A percentile compares a stretch with the other conserved stretches of the same genome.
Conservation (phyloP, 805 yeast genomes). For the Hagleromyces aurorensis region DNA sequence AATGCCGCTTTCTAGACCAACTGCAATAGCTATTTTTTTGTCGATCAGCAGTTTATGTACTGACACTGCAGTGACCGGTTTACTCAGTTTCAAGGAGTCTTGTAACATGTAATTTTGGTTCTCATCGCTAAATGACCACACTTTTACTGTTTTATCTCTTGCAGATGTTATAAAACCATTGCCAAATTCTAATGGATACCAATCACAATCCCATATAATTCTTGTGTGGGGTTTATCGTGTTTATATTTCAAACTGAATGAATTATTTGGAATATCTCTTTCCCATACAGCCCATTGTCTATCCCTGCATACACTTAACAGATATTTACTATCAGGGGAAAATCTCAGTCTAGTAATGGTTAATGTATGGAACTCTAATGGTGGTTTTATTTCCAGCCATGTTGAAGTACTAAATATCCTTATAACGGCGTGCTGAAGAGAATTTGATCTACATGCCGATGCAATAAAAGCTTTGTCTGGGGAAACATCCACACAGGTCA, state of each 20-base stretch:
- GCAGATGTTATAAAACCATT: constrained; percentile 73
- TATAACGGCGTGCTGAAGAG: constrained; percentile 75
- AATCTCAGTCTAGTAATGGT: constrained; percentile 81
- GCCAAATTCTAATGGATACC: constrained; percentile 53
- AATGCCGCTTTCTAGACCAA: constrained; percentile 67
- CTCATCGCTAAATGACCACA: constrained; percentile 49
- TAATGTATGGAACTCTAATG: constrained; percentile 61
- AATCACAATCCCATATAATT: constrained; percentile 92
- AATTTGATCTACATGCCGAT: constrained; percentile 86
- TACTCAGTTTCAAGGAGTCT: constrained; percentile 37
- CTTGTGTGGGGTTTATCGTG: constrained; percentile 78
- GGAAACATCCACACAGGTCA: constrained; percentile 67
- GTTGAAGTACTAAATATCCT: constrained; percentile 58
- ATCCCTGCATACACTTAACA: constrained; percentile 82
- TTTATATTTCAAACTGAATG: constrained; percentile 33
- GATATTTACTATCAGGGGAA: constrained; percentile 54
- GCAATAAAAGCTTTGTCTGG: constrained; percentile 61
- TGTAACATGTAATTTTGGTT: constrained; percentile 33
- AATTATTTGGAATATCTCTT: constrained; percentile 32
- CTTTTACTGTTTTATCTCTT: constrained; percentile 71
- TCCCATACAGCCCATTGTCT: constrained; percentile 76
- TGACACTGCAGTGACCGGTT: constrained; percentile 64
- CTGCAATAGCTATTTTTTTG: constrained; percentile 38
- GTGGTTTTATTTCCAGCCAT: constrained; percentile 55
- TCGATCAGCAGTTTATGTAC: constrained; percentile 31